These are phyloP conservation scores for Jaminaea rosea DNA, from an alignment of 1,284 basidiomycete species.

Conservation along the genomic window DNA sequence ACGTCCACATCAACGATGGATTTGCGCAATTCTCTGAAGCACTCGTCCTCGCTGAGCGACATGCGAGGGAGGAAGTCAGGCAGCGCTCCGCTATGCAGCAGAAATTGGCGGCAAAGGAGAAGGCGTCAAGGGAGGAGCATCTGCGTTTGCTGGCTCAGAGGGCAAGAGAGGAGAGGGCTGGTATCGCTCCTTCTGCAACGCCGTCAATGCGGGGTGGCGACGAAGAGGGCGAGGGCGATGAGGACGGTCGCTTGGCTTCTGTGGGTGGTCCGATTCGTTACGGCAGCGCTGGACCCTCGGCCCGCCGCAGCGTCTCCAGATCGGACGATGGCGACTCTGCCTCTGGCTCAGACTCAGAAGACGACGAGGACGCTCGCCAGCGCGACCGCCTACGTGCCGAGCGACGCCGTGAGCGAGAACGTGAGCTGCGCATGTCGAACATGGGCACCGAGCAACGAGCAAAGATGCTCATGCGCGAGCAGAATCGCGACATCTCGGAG, in stretches of 20 bases:
- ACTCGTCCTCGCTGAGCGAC: constrained; percentile 89
- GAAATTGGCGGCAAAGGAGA: constrained; percentile 94
- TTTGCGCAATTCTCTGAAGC: constrained; percentile 99
- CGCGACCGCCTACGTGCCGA: constrained; percentile 84
- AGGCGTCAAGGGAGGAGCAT: constrained; percentile 91
- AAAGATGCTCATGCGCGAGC: constrained; percentile 81
- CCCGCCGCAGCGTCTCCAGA: no score
- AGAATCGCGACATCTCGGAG: constrained; percentile 97
- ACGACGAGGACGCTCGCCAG: constrained; percentile 74
- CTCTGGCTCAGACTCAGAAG: constrained; percentile 51
- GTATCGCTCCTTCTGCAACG: constrained; percentile 53
- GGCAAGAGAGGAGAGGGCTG: constrained; percentile 84
- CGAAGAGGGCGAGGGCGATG: constrained; percentile 35
- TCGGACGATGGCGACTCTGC: constrained; percentile 1
- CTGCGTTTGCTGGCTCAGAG: constrained; percentile 85
- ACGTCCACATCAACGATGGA: constrained; percentile 97
- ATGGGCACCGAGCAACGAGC: constrained; percentile 97
- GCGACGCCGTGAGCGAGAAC: constrained; percentile 84
- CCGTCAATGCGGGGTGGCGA: constrained; percentile 2
- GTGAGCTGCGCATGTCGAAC: constrained; percentile 96
- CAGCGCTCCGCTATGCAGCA: constrained; percentile 96
- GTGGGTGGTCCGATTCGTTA: no score
- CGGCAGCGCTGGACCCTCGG: no score
- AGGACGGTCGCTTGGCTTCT: constrained; percentile 12
- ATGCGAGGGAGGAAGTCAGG: constrained; percentile 93